Percentiles rank a stretch among this genome's conserved stretches.
These are phyloP conservation scores for Ophiorrhiza pumila DNA, from an alignment of 257 asterid genomes.

Conservation along the genomic window DNA sequence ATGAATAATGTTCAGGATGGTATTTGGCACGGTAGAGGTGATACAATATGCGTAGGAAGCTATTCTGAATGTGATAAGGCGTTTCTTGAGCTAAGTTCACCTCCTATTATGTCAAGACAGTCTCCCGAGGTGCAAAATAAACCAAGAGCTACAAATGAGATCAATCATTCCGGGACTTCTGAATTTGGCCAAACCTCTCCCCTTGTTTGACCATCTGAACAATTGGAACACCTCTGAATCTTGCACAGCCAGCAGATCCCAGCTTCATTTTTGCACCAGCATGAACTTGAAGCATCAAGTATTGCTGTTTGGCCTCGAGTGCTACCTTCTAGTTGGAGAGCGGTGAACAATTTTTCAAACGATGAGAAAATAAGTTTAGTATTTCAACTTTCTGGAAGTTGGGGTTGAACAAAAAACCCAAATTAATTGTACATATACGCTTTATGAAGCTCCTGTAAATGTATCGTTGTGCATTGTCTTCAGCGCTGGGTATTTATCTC, in stretches of 20 bases:
- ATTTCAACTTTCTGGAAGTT: background rate
- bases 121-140: conserved; percentile 41
- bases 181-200: conserved; percentile 13
- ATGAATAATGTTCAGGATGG: conserved; percentile 96
- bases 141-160: conserved; percentile 27
- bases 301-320: background rate
- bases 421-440: background rate
- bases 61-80: conserved; percentile 39
- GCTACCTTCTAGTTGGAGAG: background rate
- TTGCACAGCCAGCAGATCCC: background rate
- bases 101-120: conserved; percentile 39
- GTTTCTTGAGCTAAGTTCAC: conserved; percentile 33
- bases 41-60: conserved; percentile 76
- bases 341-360: background rate
- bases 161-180: conserved; percentile 19
- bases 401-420: background rate
- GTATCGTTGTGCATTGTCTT: background rate
- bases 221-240: background rate
- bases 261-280: background rate
- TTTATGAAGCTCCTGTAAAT: background rate
- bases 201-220: conserved; percentile 11
- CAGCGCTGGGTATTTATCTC: background rate
- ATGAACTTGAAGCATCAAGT: background rate
- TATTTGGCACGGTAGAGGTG: conserved; percentile 96
- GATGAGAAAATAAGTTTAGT: background rate